phyloP scores from a whole-genome alignment of 768 basidiomycete genomes.

The Pleurotus salmoneostramineus region DNA sequence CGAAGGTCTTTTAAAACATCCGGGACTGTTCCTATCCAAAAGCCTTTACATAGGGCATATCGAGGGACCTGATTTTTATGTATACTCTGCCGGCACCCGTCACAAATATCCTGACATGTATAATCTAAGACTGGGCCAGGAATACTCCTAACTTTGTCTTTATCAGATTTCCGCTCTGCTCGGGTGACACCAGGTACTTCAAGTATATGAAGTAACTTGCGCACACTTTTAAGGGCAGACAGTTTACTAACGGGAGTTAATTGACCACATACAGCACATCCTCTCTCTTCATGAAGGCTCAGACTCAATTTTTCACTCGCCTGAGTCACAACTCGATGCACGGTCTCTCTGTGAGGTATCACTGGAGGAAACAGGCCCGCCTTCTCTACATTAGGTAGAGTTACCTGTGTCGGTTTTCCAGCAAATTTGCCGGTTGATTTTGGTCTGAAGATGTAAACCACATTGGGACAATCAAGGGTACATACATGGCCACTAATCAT shows the following conservation, averaged over 20 bases:
- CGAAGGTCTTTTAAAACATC: slow-evolving; percentile 16
- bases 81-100: not conserved
- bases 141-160: slow-evolving; percentile 8
- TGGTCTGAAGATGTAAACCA: not conserved
- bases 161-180: not conserved
- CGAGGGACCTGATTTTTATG: slow-evolving; percentile 6
- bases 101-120: slow-evolving; percentile 9
- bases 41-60: slow-evolving; percentile 21
- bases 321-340: not conserved
- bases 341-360: not conserved
- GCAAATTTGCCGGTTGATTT: not conserved
- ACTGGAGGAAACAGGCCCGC: not conserved
- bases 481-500: not conserved
- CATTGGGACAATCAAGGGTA: not conserved
- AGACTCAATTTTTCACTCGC: not conserved
- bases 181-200: slow-evolving; percentile 7
- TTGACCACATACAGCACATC: slow-evolving; percentile 15
- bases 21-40: slow-evolving; percentile 29
- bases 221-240: slow-evolving; percentile 6
- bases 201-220: slow-evolving; percentile 4
- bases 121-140: slow-evolving; percentile 13
- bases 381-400: not conserved
- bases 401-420: not conserved
- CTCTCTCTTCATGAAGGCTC: slow-evolving; percentile 5
- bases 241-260: slow-evolving; percentile 2